Evolutionary conservation across 83 land plant species (phyloP).

Genomic region (Diphasiastrum complanatum): DNA sequence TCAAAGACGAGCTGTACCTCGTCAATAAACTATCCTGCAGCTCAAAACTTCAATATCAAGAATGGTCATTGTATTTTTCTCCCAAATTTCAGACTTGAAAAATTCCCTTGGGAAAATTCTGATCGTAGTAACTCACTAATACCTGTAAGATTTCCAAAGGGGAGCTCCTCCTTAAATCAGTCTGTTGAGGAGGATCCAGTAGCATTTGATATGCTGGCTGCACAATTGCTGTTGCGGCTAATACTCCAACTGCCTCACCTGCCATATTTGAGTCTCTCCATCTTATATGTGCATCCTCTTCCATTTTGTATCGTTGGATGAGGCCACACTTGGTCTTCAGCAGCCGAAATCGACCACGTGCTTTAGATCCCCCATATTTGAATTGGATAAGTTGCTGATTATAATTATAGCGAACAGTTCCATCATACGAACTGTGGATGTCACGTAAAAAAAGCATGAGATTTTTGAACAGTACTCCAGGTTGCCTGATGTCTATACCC

Average conservation of each 20-base stretch:
- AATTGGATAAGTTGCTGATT: conserved; percentile 17
- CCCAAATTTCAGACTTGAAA: background rate
- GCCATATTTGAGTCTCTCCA: conserved; percentile 17
- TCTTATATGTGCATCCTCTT: conserved; percentile 4
- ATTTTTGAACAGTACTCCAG: conserved; percentile 22
- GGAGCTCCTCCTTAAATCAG: conserved; percentile 8
- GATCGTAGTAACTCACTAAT: no score
- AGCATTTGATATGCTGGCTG: conserved; percentile 25
- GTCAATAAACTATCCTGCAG: conserved; percentile 22
- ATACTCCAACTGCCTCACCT: conserved; percentile 25
- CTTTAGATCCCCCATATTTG: conserved; percentile 20
- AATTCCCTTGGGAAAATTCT: no score
- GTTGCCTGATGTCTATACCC: conserved; percentile 18
- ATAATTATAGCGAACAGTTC: conserved; percentile 18
- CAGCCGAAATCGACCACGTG: background rate
- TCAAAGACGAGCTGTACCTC: conserved; percentile 10
- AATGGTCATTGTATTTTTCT: background rate
- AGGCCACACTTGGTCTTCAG: no score
- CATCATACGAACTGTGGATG: conserved; percentile 23
- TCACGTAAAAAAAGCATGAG: conserved; percentile 27
- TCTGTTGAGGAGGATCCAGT: conserved; percentile 18
- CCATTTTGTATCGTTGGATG: conserved; percentile 2
- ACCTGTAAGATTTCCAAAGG: conserved; percentile 29
- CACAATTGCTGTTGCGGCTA: conserved; percentile 24
- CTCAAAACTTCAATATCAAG: background rate